phyloP scores from a whole-genome alignment of 73 alveolate species.

The Paraurostyla sp. region DNA sequence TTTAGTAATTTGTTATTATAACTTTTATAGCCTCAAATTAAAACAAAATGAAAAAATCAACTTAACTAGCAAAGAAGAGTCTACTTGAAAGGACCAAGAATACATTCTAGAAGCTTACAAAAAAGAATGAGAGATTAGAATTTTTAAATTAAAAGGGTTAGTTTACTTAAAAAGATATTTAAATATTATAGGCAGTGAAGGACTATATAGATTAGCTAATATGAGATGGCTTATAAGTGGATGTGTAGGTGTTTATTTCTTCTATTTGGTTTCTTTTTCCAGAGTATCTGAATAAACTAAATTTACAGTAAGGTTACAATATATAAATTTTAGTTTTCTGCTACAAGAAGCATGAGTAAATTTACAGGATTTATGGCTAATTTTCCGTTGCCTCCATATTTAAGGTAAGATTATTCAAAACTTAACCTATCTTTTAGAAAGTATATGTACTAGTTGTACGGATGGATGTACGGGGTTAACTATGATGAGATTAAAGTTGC shows the following conservation, averaged over 20 bases:
- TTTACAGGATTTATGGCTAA: conserved; percentile 16
- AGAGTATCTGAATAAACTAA: too few species aligned
- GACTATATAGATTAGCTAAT: background rate
- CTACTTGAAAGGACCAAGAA: too few species aligned
- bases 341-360: conserved; percentile 36
- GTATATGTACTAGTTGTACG: conserved; percentile 22
- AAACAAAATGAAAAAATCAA: too few species aligned
- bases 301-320: too few species aligned
- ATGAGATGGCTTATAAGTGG: background rate
- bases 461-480: conserved; percentile 51
- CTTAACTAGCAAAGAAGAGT: too few species aligned
- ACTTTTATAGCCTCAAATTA: background rate
- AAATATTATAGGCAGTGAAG: too few species aligned
- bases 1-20: background rate
- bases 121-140: too few species aligned
- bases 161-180: too few species aligned
- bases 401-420: too few species aligned
- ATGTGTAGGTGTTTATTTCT: background rate
- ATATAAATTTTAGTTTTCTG: background rate
- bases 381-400: conserved; percentile 56
- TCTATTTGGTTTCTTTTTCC: background rate
- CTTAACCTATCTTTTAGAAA: conserved; percentile 6
- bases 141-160: too few species aligned
- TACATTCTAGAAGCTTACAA: too few species aligned
- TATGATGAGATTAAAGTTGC: conserved; percentile 46